phyloP scores from a whole-genome alignment of 2,329 filamentous ascomycete species.

The Xylariales sp. region DNA sequence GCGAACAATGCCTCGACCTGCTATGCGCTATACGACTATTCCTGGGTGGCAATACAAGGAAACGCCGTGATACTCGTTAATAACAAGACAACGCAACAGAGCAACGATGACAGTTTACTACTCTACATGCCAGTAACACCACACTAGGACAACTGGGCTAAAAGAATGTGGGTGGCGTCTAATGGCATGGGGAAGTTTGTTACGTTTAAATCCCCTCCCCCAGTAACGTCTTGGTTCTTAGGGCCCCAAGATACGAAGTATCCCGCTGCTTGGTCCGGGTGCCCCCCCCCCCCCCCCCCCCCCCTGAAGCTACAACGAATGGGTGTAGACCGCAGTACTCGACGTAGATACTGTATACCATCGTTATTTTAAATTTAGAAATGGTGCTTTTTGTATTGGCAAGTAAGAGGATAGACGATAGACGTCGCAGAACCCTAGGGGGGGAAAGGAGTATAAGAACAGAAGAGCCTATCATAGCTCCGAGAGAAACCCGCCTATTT shows the following conservation, averaged over 20 bases:
- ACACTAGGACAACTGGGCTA: constrained; percentile 41
- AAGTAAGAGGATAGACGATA: constrained; percentile 13
- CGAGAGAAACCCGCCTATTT: constrained; percentile 30
- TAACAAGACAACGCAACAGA: constrained; percentile 26
- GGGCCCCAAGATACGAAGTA: constrained; percentile 42
- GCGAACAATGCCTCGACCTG: constrained; percentile 34
- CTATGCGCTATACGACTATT: constrained; percentile 39
- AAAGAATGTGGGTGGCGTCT: constrained; percentile 45
- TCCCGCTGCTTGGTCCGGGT: constrained; percentile 44
- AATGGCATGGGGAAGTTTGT: constrained; percentile 38
- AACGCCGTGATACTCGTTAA: constrained; percentile 40
- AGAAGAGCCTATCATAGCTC: constrained; percentile 10
- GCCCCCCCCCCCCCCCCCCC: constrained; percentile 13
- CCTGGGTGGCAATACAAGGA: constrained; percentile 33
- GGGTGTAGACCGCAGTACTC: constrained; percentile 45
- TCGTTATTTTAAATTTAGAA: constrained; percentile 43
- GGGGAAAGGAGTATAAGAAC: constrained; percentile 6
- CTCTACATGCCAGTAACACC: constrained; percentile 37
- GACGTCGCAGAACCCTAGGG: neutral
- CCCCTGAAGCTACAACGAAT: neutral
- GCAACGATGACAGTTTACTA: constrained; percentile 35
- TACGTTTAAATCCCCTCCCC: constrained; percentile 15
- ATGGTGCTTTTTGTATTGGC: constrained; percentile 39
- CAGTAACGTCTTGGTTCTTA: constrained; percentile 39
- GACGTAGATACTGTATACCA: constrained; percentile 38